Conservation (phyloP, 371 early-diverging fungal species). For the Mucor indicus region DNA sequence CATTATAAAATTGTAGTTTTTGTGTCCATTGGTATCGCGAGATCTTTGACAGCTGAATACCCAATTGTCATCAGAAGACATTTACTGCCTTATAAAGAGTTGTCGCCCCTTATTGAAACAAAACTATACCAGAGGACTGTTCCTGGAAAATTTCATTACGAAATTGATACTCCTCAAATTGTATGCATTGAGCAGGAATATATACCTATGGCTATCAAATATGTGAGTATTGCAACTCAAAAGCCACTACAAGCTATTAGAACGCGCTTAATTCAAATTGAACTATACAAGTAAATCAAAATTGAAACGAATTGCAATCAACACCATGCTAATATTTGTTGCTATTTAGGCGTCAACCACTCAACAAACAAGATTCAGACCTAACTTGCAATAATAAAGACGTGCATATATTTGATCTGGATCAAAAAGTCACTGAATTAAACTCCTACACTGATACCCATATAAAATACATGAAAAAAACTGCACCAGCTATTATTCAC, state of each 20-base stretch:
- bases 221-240: constrained; percentile 31
- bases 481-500: constrained; percentile 31
- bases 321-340: no score
- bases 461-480: constrained; percentile 23
- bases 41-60: constrained; percentile 33
- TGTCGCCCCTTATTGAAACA: constrained; percentile 33
- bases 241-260: constrained; percentile 27
- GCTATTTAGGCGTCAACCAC: constrained; percentile 29
- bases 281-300: constrained; percentile 29
- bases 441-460: constrained; percentile 18
- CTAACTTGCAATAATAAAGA: constrained; percentile 16
- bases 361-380: constrained; percentile 33
- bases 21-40: constrained; percentile 22
- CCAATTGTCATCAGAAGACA: constrained; percentile 36
- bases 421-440: constrained; percentile 12
- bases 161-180: constrained; percentile 37
- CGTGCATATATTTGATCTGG: constrained; percentile 12
- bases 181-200: constrained; percentile 32
- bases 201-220: constrained; percentile 33
- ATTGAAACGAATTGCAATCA: no score
- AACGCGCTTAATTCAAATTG: constrained; percentile 35
- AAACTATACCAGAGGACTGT: constrained; percentile 31
- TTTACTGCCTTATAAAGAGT: constrained; percentile 30
- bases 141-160: constrained; percentile 43
- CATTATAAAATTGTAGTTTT: constrained; percentile 31